Conservation (phyloP, 805 yeast species). For the Gaillardinia entomophila region DNA sequence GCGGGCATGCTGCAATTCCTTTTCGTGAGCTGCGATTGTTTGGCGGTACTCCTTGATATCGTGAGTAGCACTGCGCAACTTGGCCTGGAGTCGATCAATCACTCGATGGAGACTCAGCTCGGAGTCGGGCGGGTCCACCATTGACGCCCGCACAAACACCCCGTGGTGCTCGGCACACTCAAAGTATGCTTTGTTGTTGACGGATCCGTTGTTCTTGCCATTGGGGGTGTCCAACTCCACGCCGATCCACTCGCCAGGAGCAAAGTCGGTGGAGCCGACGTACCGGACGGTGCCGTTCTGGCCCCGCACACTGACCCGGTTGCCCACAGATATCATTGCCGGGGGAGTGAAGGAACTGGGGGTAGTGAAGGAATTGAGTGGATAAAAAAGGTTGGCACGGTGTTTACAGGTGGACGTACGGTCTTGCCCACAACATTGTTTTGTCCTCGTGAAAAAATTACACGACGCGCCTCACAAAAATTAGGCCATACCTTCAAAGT, state of each 20-base stretch:
- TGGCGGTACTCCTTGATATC: slow-evolving; percentile 17
- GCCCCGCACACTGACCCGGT: slow-evolving; percentile 30
- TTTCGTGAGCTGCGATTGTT: slow-evolving; percentile 10
- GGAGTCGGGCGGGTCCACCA: slow-evolving; percentile 11
- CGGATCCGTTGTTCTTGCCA: slow-evolving; percentile 48
- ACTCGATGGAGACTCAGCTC: slow-evolving; percentile 14
- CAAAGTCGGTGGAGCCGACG: slow-evolving; percentile 52
- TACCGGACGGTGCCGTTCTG: slow-evolving; percentile 43
- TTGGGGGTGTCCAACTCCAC: slow-evolving; percentile 33
- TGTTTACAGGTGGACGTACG: not conserved
- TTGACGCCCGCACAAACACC: slow-evolving; percentile 42
- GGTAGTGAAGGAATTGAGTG: not conserved
- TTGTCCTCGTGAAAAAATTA: not conserved
- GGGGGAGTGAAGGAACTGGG: not conserved
- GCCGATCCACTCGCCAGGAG: slow-evolving; percentile 53
- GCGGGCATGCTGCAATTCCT: slow-evolving; percentile 4
- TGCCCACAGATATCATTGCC: slow-evolving; percentile 12
- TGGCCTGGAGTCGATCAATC: slow-evolving; percentile 41
- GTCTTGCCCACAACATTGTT: not conserved
- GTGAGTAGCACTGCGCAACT: slow-evolving; percentile 29
- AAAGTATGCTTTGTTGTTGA: slow-evolving; percentile 41
- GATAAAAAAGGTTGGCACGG: not conserved
- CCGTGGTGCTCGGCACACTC: slow-evolving; percentile 36
- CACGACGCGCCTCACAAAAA: not conserved
- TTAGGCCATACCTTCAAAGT: no score